These are phyloP conservation scores for Coniferiporia weirii DNA, from an alignment of 1,284 basidiomycete species.

Conservation along the genomic window DNA sequence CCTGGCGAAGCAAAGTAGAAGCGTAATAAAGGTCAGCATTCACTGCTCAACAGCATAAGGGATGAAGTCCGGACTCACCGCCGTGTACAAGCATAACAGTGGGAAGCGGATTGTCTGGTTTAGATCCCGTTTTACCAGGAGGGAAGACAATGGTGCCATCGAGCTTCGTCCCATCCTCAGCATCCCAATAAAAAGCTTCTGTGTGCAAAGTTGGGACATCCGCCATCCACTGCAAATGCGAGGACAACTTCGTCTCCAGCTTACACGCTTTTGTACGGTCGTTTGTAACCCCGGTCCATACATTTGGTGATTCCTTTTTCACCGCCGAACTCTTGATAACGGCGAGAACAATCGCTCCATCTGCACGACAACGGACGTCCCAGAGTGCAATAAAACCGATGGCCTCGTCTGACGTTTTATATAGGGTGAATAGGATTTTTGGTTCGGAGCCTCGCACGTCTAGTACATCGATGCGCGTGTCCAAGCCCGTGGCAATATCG, in stretches of 20 bases:
- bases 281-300: constrained; percentile 18
- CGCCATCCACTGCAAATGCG: constrained; percentile 18
- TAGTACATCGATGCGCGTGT: constrained; percentile 17
- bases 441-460: neutral
- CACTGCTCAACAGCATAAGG: neutral
- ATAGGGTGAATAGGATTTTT: constrained; percentile 6
- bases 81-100: constrained; percentile 20
- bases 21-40: neutral
- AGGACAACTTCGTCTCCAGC: constrained; percentile 18
- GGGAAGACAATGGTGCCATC: constrained; percentile 18
- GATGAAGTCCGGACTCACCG: constrained; percentile 7
- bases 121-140: neutral
- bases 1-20: neutral
- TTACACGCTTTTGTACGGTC: neutral
- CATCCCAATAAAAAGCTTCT: constrained; percentile 14
- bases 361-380: constrained; percentile 15
- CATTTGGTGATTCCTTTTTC: constrained; percentile 14
- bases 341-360: constrained; percentile 16
- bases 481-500: constrained; percentile 13
- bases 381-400: neutral
- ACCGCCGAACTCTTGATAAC: constrained; percentile 17
- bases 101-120: constrained; percentile 8
- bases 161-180: constrained; percentile 17
- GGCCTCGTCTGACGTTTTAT: neutral
- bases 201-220: neutral